Conservation (phyloP, 768 basidiomycete species). For the Royoungia palumana region DNA sequence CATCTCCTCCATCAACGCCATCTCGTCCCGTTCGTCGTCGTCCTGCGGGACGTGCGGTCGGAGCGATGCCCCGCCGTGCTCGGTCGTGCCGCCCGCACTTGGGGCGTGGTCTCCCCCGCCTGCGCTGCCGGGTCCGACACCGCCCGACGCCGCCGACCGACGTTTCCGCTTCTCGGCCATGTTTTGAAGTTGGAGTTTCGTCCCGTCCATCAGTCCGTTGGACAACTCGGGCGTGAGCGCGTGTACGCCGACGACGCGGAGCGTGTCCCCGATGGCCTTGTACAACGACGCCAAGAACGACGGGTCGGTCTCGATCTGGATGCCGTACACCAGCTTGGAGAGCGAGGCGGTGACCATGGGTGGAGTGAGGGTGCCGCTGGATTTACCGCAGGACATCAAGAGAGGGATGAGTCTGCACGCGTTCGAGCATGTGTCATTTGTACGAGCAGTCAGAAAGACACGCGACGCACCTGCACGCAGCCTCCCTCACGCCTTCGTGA, state of each 20-base stretch:
- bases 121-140: not conserved
- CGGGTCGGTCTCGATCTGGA: constrained; percentile 65
- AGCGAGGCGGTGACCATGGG: constrained; percentile 70
- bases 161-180: constrained; percentile 67
- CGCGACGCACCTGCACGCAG: constrained; percentile 58
- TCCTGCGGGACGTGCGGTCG: not conserved
- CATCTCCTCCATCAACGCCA: constrained; percentile 74
- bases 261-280: constrained; percentile 61
- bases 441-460: not conserved
- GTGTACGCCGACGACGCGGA: constrained; percentile 55
- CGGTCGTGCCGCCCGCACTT: too few relatives aligned
- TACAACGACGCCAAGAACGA: constrained; percentile 77
- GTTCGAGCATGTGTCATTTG: not conserved
- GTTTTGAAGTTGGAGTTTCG: constrained; percentile 64
- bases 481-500: constrained; percentile 82
- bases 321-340: constrained; percentile 58
- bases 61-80: not conserved
- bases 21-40: constrained; percentile 62
- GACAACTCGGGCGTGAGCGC: constrained; percentile 53
- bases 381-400: constrained; percentile 65
- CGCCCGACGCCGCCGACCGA: constrained; percentile 32
- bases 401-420: constrained; percentile 62
- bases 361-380: constrained; percentile 58
- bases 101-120: too few relatives aligned
- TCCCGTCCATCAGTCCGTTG: constrained; percentile 59